Conservation (phyloP, 2,329 filamentous ascomycete genomes). For the Colletotrichum kahawae region DNA sequence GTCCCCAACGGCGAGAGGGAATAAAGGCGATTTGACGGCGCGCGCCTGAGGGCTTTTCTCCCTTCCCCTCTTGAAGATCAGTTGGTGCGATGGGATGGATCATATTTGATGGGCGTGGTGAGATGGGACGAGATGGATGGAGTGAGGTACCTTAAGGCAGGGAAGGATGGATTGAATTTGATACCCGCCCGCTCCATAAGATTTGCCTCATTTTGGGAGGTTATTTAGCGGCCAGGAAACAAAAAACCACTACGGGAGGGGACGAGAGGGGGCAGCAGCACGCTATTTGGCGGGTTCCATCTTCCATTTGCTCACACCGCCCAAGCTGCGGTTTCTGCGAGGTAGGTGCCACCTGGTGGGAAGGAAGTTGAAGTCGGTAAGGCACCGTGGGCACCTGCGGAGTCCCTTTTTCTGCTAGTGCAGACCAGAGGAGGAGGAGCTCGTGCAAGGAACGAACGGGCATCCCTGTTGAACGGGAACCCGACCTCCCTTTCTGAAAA, state of each 20-base stretch:
- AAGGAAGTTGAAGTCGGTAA: not conserved
- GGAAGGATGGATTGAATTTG: not conserved
- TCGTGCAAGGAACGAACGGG: constrained; percentile 1
- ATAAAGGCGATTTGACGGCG: not conserved
- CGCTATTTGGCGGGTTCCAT: constrained; percentile 19
- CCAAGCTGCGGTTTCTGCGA: not conserved
- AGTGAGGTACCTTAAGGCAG: not conserved
- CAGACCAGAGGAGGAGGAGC: not conserved
- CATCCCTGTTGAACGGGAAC: constrained; percentile 1
- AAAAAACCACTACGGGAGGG: not conserved
- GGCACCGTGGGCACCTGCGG: not conserved
- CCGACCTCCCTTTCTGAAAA: constrained; percentile 1
- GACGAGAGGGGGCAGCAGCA: not conserved
- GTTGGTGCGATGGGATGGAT: not conserved
- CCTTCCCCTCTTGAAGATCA: not conserved
- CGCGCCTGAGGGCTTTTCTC: not conserved
- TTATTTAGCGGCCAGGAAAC: constrained; percentile 1
- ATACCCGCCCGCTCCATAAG: constrained; percentile 12
- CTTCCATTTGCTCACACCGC: constrained; percentile 20
- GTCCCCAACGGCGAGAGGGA: not conserved
- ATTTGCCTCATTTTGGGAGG: constrained; percentile 17
- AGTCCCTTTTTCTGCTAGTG: not conserved
- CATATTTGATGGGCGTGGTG: not conserved
- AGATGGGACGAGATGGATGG: not conserved
- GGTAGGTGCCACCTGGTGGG: not conserved